Evolutionary conservation across 2,329 filamentous ascomycete genomes (phyloP), one percentile per base, ranked within the genome.

Genomic region (Emericellopsis cladophorae): DNA sequence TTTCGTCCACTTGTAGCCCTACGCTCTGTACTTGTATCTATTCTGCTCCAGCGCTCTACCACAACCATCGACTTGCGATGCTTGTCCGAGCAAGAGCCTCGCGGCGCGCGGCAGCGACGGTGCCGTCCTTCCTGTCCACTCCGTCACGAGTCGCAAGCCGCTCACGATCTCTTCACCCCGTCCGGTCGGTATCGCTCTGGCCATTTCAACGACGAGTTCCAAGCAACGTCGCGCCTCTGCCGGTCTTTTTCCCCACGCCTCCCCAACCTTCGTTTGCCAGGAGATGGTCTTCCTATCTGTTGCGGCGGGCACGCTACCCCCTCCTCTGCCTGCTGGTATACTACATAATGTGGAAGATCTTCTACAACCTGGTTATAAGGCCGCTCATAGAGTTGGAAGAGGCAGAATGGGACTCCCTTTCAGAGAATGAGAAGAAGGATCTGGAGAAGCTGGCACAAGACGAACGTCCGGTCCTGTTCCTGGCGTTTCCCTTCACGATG

Each of bases 401-500:
- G 26, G 57, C 62, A 15, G 57, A 67, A 47, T 62, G 64, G 45
- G 59, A 62, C 5, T 54, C 60, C 12, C 48, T 67, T 39, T 61
- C 62, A 1, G 60, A 65, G 18, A 60, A 68, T 36, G 67, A 70
- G 49, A 64, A 59, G 44, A 54, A 60, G 42, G 59, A 60, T 37
- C 48, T 64, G 31, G 55, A 62, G 33, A 57, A 64, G 6, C 9
- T 64, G 12, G 60, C 65, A 2, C 63, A 66, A 2, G 60, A 63
- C 4, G 60, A 62, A 12, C 62, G 68, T 15, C 57, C 67, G 2
- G 47, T 69, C 12, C 16, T 67, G 5, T 82, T 82, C 45, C 67
- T 84, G 7, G 75, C 79, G 0, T 70, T 83, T 40, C 76, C 76
- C 4, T 75, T 76, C 35, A 76, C 73, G 3, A 73, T 66, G 1